Evolutionary conservation across 139 green algal genomes (phyloP), one percentile per base, ranked within the genome.

Genomic region (Picochlorum sp.): DNA sequence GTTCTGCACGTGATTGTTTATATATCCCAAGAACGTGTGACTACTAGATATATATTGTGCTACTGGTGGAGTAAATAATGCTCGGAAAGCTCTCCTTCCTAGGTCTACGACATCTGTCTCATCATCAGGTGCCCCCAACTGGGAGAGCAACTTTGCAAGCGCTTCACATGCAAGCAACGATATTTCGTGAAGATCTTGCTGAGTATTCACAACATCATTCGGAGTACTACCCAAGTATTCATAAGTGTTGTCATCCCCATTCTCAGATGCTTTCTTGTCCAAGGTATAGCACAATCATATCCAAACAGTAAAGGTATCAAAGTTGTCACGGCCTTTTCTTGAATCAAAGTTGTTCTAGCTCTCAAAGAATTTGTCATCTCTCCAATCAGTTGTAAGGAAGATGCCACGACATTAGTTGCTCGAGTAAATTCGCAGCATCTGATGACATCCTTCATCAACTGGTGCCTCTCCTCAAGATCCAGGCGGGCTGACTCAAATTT

Each of bases 61-160:
- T 51, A 97, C 73, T n/a, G 83, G 69, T n/a, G 74, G 57, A 3
- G 90, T 97, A 7, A 97, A 75, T 41, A 97, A 75, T 1, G 76
- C 80, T 2, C 49, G 41, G 55, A 97, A 74, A 4, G 79, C 82
- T 1, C 30, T 21, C 55, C 1, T 21, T 24, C 3, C 79, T 81
- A n/a, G 58, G 10, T 18, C 24, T 21, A 50, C 52, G 65, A 21
- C 41, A 38, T 59, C 51, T 21, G 13, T 37, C 6, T 20, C 47
- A 21, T 54, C 47, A 26, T 54, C 47, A 54, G 47, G n/a, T 7
- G 18, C 16, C 18, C 0, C 47, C n/a, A 14, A 0, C 8, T 18
- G 18, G n/a, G 18, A 26, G 6, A 54, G 9, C n/a, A 26, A 7
- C 16, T 24, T 54, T 21, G 16, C n/a, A 54, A 21, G 47, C 15